phyloP scores from a whole-genome alignment of 225 moss, liverwort and hornwort genomes.

The Physcomitrellopsis africana region DNA sequence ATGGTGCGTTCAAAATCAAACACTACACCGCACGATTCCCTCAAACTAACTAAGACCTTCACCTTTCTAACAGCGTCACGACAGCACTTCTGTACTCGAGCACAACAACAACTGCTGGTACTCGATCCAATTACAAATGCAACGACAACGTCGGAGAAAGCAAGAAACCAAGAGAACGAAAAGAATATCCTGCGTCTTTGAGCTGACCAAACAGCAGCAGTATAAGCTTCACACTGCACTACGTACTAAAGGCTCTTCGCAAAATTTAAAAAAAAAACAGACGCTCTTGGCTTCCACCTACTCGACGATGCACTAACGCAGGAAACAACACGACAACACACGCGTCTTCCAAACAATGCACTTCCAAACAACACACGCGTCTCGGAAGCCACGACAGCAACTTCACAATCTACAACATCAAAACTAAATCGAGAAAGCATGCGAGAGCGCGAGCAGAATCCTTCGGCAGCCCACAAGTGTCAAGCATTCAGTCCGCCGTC shows the following conservation, averaged over 20 bases:
- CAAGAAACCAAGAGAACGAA: too few species aligned
- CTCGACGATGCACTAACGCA: background rate
- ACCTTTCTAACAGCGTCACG: background rate
- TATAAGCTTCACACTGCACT: background rate
- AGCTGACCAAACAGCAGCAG: too few species aligned
- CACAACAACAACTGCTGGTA: too few species aligned
- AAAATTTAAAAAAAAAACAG: background rate
- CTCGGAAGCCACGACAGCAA: background rate
- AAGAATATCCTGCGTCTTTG: too few species aligned
- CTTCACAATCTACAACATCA: background rate
- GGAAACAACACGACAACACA: background rate
- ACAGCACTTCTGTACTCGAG: background rate
- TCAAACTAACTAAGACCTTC: background rate
- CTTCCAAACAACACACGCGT: background rate
- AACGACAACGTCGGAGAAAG: too few species aligned
- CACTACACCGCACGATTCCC: background rate
- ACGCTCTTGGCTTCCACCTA: background rate
- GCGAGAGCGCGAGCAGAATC: background rate
- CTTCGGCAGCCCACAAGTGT: background rate
- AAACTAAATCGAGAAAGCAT: background rate
- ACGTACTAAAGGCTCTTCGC: too few species aligned
- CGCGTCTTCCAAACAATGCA: constrained; percentile 4
- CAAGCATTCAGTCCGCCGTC: background rate
- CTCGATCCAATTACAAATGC: too few species aligned
- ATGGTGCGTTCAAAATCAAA: background rate